Evolutionary conservation across 2,329 filamentous ascomycete species (phyloP).

Genomic region (Botrytis fabae): DNA sequence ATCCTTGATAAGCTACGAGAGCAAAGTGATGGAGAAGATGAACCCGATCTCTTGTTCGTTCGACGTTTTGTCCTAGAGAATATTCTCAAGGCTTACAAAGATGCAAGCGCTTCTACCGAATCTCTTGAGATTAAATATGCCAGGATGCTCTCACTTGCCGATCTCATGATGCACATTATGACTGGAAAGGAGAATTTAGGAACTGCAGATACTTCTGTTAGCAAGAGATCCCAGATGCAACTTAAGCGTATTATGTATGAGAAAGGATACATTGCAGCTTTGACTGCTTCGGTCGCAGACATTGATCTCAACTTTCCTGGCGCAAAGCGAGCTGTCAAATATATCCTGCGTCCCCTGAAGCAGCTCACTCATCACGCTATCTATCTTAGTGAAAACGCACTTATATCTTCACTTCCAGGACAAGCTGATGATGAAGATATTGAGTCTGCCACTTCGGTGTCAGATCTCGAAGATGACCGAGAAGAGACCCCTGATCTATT

Average conservation of each 20-base stretch:
- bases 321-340: conserved; percentile 92
- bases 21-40: conserved; percentile 69
- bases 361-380: conserved; percentile 85
- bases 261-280: conserved; percentile 86
- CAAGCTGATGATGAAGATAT: conserved; percentile 84
- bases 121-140: conserved; percentile 83
- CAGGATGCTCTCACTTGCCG: conserved; percentile 80
- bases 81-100: conserved; percentile 86
- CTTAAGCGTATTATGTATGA: conserved; percentile 96
- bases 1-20: conserved; percentile 57
- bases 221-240: conserved; percentile 69
- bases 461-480: conserved; percentile 80
- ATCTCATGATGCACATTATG: conserved; percentile 91
- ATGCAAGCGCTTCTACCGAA: conserved; percentile 77
- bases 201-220: conserved; percentile 43
- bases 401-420: conserved; percentile 66
- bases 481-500: conserved; percentile 97
- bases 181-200: conserved; percentile 71
- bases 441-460: conserved; percentile 82
- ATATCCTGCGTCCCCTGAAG: conserved; percentile 87
- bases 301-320: conserved; percentile 93
- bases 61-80: conserved; percentile 95
- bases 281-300: conserved; percentile 91
- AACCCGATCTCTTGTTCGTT: conserved; percentile 84
- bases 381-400: conserved; percentile 68